Base-by-base conservation (phyloP, 2,329 filamentous ascomycete species). In the Phaeosphaeriaceae sp. region DNA sequence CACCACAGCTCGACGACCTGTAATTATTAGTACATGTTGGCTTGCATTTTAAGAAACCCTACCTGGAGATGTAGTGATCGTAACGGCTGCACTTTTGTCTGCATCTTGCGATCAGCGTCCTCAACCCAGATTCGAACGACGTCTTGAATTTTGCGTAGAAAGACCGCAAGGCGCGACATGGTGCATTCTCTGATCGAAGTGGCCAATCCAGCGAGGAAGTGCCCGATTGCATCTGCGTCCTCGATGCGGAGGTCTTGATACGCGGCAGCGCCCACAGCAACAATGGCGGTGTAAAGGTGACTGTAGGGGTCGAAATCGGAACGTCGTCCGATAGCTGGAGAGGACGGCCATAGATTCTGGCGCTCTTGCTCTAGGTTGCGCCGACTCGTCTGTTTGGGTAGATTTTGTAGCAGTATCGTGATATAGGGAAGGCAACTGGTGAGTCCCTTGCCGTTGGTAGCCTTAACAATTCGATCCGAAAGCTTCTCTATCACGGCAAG, bases 401-500 rank as follows among this genome's bases (percentile, higher is more conserved):
- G 76, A 19, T 62, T 71, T 17, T 62, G 61, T 27, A 73, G 63
- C 15, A 82, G 74, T 33, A 80, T 65, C 40, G 74, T 76, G 51
- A 77, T 70, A 10, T 67, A 76, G 1, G 69, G 52, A 33, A 75
- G 48, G 40, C 67, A 67, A 7, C 49, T 57, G 13, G 31, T 36
- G 41, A 63, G 61, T 15, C 67, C 68, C 33, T 71, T 62, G 4
- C 71, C 60, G 17, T 69, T 50, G 7, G 51, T 56, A 7, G 48
- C 52, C 19, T 61, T 42, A 57, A 74, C 46, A 17, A 76, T 51
- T 24, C 57, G 48, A 71, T 74, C 88, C 0, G 91, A 86, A 3
- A 95, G 69, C 1, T 89, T 90, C 60, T 96, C 92, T 41, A 93
- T 81, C 1, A 92, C 82, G 22, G 86, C 84, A 50, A 91, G 81